Evolutionary conservation across 208 protist species (phyloP).

Genomic region (Crithidia thermophila): DNA sequence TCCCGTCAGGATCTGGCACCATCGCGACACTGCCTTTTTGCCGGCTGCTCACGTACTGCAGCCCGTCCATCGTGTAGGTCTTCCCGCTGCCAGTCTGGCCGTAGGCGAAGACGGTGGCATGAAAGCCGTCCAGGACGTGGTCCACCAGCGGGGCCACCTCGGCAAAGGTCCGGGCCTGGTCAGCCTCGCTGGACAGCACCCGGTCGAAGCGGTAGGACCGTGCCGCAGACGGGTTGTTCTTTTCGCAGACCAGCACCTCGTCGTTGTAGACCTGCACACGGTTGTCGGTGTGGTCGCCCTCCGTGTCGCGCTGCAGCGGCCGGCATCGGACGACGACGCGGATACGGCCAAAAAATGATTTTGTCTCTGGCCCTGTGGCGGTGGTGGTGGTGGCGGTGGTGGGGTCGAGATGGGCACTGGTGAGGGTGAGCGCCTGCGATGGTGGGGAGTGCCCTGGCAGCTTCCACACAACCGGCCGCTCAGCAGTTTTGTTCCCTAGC

Average conservation of each 20-base stretch:
- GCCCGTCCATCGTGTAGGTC: constrained; percentile 89
- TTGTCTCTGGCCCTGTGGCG: background rate
- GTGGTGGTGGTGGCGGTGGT: background rate
- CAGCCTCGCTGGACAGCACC: constrained; percentile 49
- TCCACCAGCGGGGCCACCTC: constrained; percentile 76
- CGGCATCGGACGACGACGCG: constrained; percentile 79
- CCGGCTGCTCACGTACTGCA: constrained; percentile 40
- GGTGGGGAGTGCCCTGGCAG: background rate
- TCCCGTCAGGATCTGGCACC: constrained; percentile 32
- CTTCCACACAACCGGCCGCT: constrained; percentile 14
- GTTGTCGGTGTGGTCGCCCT: constrained; percentile 38
- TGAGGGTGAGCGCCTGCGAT: background rate
- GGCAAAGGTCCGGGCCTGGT: constrained; percentile 67
- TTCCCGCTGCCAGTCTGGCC: constrained; percentile 93
- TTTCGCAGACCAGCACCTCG: constrained; percentile 31
- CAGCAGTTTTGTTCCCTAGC: background rate
- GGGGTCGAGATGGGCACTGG: constrained; percentile 3
- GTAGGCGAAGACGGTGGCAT: constrained; percentile 91
- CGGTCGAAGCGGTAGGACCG: constrained; percentile 81
- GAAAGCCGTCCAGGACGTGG: constrained; percentile 86
- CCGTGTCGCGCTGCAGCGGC: constrained; percentile 39
- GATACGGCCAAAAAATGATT: constrained; percentile 29
- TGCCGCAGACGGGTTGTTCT: constrained; percentile 16
- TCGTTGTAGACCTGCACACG: constrained; percentile 48
- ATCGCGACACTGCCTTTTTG: background rate